These are phyloP conservation scores for Elongisporangium undulatum DNA, from an alignment of 352 stramenopile genomes.

Conservation along the genomic window DNA sequence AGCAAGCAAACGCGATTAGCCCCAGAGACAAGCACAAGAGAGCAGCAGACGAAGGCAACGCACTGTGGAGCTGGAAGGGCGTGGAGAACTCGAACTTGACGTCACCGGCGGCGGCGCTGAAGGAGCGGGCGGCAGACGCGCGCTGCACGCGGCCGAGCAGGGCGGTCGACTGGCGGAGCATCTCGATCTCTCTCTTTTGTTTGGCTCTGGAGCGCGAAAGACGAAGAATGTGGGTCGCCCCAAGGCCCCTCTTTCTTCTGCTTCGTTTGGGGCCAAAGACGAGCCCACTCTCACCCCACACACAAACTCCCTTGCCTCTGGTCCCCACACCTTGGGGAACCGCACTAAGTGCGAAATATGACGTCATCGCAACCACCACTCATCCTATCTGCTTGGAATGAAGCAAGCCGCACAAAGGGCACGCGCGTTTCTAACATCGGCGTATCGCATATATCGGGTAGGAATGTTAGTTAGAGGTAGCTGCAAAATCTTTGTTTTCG, in stretches of 20 bases:
- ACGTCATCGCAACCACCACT: constrained; percentile 1
- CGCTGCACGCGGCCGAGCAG: constrained; percentile 27
- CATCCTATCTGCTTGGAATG: background rate
- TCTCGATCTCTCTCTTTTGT: constrained; percentile 29
- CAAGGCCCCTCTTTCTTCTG: constrained; percentile 25
- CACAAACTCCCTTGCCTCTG: background rate
- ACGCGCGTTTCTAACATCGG: background rate
- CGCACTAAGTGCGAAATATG: background rate
- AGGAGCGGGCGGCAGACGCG: constrained; percentile 33
- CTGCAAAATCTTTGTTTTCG: constrained; percentile 12
- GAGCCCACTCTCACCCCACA: background rate
- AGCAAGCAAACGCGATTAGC: background rate
- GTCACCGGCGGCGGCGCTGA: constrained; percentile 57
- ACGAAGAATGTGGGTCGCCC: constrained; percentile 12
- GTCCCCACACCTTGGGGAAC: background rate
- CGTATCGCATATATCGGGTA: background rate
- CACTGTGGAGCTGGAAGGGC: constrained; percentile 83
- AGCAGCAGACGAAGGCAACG: constrained; percentile 3
- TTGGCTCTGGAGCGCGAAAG: background rate
- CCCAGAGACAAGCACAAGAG: background rate
- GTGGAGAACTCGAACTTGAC: constrained; percentile 65
- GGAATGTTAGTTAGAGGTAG: background rate
- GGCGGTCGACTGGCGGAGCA: constrained; percentile 55
- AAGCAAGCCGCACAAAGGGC: background rate
- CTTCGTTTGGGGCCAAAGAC: constrained; percentile 20